phyloP scores from a whole-genome alignment of 108 stramenopile species.

The Cylindrotheca closterium region DNA sequence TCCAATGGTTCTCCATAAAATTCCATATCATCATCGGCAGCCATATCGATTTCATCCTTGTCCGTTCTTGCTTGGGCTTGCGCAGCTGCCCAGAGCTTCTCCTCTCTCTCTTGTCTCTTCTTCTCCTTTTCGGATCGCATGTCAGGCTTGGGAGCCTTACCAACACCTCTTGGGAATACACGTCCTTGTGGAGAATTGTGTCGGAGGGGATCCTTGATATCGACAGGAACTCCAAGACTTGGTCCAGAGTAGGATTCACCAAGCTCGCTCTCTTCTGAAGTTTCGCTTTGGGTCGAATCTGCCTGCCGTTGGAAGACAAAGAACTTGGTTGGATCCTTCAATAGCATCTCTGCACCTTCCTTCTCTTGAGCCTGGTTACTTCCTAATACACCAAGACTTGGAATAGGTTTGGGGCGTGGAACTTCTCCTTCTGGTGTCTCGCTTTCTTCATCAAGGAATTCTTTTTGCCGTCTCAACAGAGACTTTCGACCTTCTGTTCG shows the following conservation, averaged over 20 bases:
- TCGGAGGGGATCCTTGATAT: slow-evolving; percentile 61
- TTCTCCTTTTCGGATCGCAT: slow-evolving; percentile 78
- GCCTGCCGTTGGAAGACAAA: slow-evolving; percentile 67
- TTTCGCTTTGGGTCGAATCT: slow-evolving; percentile 7
- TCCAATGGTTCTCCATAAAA: slow-evolving; percentile 30
- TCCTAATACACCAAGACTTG: slow-evolving; percentile 63
- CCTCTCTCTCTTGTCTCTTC: slow-evolving; percentile 80
- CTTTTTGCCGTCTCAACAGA: slow-evolving; percentile 64
- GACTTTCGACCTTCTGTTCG: slow-evolving; percentile 59
- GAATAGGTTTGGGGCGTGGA: slow-evolving; percentile 60
- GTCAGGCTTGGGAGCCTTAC: slow-evolving; percentile 66
- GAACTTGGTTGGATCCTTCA: slow-evolving; percentile 76
- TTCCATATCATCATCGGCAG: slow-evolving; percentile 55
- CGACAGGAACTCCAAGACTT: slow-evolving; percentile 68
- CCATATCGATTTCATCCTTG: slow-evolving; percentile 43
- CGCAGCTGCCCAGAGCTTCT: slow-evolving; percentile 71
- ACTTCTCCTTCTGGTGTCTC: slow-evolving; percentile 46
- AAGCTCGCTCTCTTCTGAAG: slow-evolving; percentile 18
- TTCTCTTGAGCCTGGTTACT: slow-evolving; percentile 75
- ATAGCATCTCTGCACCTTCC: slow-evolving; percentile 67
- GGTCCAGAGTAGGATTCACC: slow-evolving; percentile 34
- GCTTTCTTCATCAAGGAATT: slow-evolving; percentile 59
- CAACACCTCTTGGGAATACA: slow-evolving; percentile 63
- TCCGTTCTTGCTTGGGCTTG: slow-evolving; percentile 50
- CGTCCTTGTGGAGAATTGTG: slow-evolving; percentile 39